phyloP scores from a whole-genome alignment of 208 protist species.

The Porcisia hertigi region DNA sequence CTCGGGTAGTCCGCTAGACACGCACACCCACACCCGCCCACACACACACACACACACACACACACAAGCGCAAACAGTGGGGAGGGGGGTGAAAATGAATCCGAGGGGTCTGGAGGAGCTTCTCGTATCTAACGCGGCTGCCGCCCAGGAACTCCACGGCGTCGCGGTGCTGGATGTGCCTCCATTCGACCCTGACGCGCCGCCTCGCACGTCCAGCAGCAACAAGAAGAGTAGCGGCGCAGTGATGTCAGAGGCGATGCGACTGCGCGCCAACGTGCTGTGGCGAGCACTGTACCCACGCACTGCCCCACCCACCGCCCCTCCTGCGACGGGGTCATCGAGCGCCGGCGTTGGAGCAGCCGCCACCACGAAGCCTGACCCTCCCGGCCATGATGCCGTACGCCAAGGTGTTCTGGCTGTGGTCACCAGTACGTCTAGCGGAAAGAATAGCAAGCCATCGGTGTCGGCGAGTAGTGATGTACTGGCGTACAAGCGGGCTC shows the following conservation, averaged over 20 bases:
- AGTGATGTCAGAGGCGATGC: slow-evolving; percentile 22
- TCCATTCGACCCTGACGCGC: slow-evolving; percentile 13
- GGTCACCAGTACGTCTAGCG: neutral
- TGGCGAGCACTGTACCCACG: slow-evolving; percentile 46
- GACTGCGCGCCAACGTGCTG: slow-evolving; percentile 39
- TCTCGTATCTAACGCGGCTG: slow-evolving; percentile 39
- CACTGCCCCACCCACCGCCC: slow-evolving; percentile 19
- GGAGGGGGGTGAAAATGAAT: neutral
- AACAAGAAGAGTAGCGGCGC: neutral
- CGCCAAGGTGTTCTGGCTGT: slow-evolving; percentile 21
- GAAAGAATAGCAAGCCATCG: neutral
- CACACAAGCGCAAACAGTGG: neutral
- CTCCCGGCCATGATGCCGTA: slow-evolving; percentile 1
- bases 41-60: neutral
- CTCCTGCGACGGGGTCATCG: neutral
- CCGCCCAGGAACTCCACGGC: slow-evolving; percentile 42
- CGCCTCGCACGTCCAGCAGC: neutral
- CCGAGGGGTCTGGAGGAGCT: slow-evolving; percentile 19
- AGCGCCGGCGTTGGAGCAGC: neutral
- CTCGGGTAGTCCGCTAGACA: neutral
- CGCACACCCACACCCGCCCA: too few relatives aligned
- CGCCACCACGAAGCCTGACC: neutral
- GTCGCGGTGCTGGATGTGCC: slow-evolving; percentile 29
- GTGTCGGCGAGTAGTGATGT: neutral
- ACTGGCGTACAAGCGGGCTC: slow-evolving; percentile 33